Evolutionary conservation across 1,284 basidiomycete species (phyloP), one percentile per base, ranked within the genome.

Genomic region (Puccinia novopanici): DNA sequence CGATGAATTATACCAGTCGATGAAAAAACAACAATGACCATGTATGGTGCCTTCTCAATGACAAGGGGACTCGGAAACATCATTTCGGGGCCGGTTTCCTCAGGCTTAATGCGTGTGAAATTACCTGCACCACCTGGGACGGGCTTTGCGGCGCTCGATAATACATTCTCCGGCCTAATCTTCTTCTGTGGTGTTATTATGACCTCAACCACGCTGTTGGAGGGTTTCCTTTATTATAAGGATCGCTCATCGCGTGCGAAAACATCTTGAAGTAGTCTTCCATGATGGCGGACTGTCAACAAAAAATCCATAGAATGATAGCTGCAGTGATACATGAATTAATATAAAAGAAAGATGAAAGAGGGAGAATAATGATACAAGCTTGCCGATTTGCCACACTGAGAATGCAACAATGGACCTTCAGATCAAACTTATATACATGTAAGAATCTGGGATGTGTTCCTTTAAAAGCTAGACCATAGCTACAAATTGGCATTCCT

Each of bases 1-100:
- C 17, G 9, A 24, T 67, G 4, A 0, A 4, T 45, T 13, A 24
- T 19, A 24, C 1, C 27, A 79, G 67, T 79, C 27, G 68, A 59
- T 19, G 77, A 79, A 72, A 48, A 57, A 15, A 79, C 77, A 27
- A 82, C 85, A 3, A 86, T 87, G 24, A 84, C 84, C 10, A 82
- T 88, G 19, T 86, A 86, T 73, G 86, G 87, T 37, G 85, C 87
- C 71, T 82, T 88, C 27, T 83, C 86, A 27, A 83, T 87, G 50
- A 85, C 86, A 0, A 84, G 87, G 12, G 87, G 88, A 0, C 81
- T 88, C 4, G 87, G 87, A 0, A 88, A 87, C 75, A 85, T 88
- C 42, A 82, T 88, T 3, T 87, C 87, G 8, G 87, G 87, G 10
- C 87, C 87, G 6, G 86, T 88, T 59, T 86, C 87, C 10, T 86